Base-by-base conservation (phyloP, 2,329 filamentous ascomycete species). In the Monosporascus sp. region DNA sequence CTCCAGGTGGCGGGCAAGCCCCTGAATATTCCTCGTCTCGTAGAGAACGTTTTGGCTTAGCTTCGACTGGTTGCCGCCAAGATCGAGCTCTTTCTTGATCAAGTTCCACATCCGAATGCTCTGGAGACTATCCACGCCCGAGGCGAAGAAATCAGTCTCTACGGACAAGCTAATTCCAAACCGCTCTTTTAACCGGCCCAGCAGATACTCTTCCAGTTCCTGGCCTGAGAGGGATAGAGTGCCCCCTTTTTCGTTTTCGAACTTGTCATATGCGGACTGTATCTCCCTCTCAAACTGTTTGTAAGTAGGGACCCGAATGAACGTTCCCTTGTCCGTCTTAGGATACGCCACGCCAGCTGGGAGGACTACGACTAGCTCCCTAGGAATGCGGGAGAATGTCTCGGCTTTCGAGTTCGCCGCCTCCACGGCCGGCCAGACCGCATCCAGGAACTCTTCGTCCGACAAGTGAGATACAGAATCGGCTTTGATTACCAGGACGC, bases 301-400 rank as follows among this genome's bases (percentile, higher is more conserved):
- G 57, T 82, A 80, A 7, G 78, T 72, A 18, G 74, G 72, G 4
- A 74, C 74, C 3, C 80, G 73, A 48, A 83, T 82, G 52, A 80
- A 73, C 0, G 78, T 83, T 3, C 78, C 78, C 61, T 84, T 83
- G 54, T 83, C 81, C 1, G 81, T 83, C 39, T 65, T 66, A 1
- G 79, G 72, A 56, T 80, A 83, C 3, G 64, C 56, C 5, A 70
- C 72, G 1, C 74, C 75, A 0, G 69, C 57, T 0, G 73, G 69
- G 3, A 82, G 65, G 3, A 83, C 61, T 0, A 76, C 63, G 0
- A 85, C 68, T 62, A 85, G 74, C 3, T 83, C 80, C 17, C 66
- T 72, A 0, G 75, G 76, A 2, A 85, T 74, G 15, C 74, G 73
- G 0, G 76, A 76, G 58, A 82, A 86, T 0, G 74, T 75, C 55